Evolutionary conservation across 1,284 basidiomycete species (phyloP), one percentile per base, ranked within the genome.

Genomic region (Apiotrichum montevideense): DNA sequence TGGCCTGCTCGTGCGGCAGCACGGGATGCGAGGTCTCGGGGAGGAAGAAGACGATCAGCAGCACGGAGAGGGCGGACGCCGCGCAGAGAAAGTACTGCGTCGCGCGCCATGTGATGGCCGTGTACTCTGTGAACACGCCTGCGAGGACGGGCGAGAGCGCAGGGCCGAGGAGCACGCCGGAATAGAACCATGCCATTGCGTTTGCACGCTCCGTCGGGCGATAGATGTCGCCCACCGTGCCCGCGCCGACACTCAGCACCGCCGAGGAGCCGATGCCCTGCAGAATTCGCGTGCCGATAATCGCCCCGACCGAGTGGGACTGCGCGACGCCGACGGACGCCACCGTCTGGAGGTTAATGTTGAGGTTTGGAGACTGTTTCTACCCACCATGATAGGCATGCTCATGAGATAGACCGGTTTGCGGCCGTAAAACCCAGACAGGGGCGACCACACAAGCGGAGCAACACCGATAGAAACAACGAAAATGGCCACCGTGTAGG

Each of bases 21-120:
- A 51, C 83, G 76, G 66, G 73, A 64, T 86, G 84, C 14, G 79
- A 81, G 1, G 88, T 90, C 68, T 91, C 89, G 0, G 88, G 87
- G 14, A 88, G 79, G 54, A 82, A 80, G 21, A 82, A 52, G 7
- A 77, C 67, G 35, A 85, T 78, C 8, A 81, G 65, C 0, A 81
- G 33, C 35, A 84, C 76, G 1, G 80, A 78, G 3, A 81, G 56
- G 0, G 80, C 60, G 4, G 81, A 81, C 39, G 78, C 70, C 0
- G 78, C 66, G 1, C 80, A 82, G 29, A 75, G 61, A 47, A 71
- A 70, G 60, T 72, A 75, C 70, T 90, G 87, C 68, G 86, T 83
- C 2, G 80, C 68, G 2, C 87, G 80, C 88, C 88, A 90, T 0
- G 86, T 66, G 21, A 56, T 33, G 1, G 65, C 21, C 14, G 75